Percentiles rank a stretch among this genome's conserved stretches.
phyloP scores from a whole-genome alignment of 2,329 filamentous ascomycete species.

The Colletotrichum sp. region DNA sequence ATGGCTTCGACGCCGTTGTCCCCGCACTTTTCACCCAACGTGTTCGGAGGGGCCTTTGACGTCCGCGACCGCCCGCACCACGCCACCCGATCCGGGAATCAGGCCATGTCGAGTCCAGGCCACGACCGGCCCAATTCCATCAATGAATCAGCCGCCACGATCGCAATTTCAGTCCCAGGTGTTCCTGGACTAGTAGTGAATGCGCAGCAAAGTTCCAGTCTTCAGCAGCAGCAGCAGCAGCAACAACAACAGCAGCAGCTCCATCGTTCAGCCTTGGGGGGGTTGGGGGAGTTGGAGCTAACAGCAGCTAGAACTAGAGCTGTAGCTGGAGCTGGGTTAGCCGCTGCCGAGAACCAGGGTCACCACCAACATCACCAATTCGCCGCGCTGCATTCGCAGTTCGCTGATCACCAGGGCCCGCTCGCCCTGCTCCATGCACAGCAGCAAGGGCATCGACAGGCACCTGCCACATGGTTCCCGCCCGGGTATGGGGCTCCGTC shows the following conservation, averaged over 20 bases:
- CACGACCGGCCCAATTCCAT: not conserved
- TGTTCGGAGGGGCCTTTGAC: conserved; percentile 13
- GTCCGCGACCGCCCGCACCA: conserved; percentile 12
- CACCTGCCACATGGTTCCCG: conserved; percentile 7
- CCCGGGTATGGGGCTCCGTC: conserved; percentile 6
- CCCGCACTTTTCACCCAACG: conserved; percentile 11
- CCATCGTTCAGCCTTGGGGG: conserved; percentile 5
- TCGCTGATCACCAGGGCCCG: conserved; percentile 4
- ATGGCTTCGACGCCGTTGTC: conserved; percentile 16
- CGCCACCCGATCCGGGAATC: conserved; percentile 17
- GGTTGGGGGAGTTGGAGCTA: not conserved
- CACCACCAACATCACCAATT: not conserved
- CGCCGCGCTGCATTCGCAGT: not conserved
- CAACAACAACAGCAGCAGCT: not conserved
- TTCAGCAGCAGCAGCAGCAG: not conserved
- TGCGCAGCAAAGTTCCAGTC: not conserved
- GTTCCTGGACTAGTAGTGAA: not conserved
- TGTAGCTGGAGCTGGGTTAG: not conserved
- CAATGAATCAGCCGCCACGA: not conserved
- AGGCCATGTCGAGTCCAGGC: conserved; percentile 10
- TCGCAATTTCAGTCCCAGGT: not conserved
- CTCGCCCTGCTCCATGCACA: conserved; percentile 3
- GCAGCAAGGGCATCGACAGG: not conserved
- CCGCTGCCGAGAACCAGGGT: conserved; percentile 3
- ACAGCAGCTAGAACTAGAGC: not conserved